These are phyloP conservation scores for Cyclotella sp. DNA, from an alignment of 108 stramenopile genomes.

Conservation along the genomic window DNA sequence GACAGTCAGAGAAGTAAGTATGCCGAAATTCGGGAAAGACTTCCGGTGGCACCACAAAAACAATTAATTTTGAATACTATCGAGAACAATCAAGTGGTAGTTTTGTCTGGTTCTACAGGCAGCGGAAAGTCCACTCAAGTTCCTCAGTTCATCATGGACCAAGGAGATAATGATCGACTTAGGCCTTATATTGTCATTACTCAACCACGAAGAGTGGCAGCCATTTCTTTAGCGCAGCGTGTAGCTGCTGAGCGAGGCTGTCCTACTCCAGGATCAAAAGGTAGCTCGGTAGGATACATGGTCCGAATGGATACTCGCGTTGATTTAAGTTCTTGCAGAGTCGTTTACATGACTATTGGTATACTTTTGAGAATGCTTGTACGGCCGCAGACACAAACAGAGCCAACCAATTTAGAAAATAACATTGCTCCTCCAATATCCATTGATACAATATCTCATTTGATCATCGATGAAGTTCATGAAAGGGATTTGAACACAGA, in stretches of 20 bases:
- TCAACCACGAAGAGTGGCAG: slow-evolving; percentile 91
- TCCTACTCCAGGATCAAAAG: slow-evolving; percentile 52
- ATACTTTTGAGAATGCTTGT: slow-evolving; percentile 85
- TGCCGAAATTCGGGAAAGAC: slow-evolving; percentile 21
- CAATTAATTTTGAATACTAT: slow-evolving; percentile 52
- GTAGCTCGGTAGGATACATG: slow-evolving; percentile 75
- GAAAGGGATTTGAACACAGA: slow-evolving; percentile 79
- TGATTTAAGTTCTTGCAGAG: slow-evolving; percentile 49
- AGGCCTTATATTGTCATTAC: slow-evolving; percentile 77
- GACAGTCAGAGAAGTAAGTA: slow-evolving; percentile 8
- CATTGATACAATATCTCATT: slow-evolving; percentile 64
- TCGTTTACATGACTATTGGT: slow-evolving; percentile 86
- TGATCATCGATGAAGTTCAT: slow-evolving; percentile 86
- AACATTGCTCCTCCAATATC: slow-evolving; percentile 27
- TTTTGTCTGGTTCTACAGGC: slow-evolving; percentile 82
- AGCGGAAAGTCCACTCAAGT: slow-evolving; percentile 87
- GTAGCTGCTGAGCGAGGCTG: slow-evolving; percentile 79
- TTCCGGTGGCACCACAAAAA: slow-evolving; percentile 63
- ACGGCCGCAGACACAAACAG: slow-evolving; percentile 3
- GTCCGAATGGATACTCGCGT: slow-evolving; percentile 64
- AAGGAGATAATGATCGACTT: slow-evolving; percentile 20
- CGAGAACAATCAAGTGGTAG: slow-evolving; percentile 48
- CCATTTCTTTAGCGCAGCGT: slow-evolving; percentile 90
- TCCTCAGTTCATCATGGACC: slow-evolving; percentile 86
- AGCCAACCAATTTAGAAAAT: background rate